Percentiles rank a stretch among this genome's conserved stretches.
Conservation (phyloP, 129 eudicot species). For the Artemisia annua region DNA sequence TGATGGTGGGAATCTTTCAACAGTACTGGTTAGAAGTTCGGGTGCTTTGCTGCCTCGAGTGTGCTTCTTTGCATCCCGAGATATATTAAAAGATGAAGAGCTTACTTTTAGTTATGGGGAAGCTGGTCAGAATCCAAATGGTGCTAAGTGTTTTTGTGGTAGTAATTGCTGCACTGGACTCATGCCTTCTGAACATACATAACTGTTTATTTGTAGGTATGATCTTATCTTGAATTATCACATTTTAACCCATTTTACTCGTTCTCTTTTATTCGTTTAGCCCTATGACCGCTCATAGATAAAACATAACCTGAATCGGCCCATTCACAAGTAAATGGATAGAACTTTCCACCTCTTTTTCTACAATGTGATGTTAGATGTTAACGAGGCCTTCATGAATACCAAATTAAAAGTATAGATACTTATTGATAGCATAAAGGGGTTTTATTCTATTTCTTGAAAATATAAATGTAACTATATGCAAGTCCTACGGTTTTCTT, state of each 20-base stretch:
- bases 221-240: background rate
- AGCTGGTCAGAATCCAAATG: conserved; percentile 40
- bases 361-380: background rate
- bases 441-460: background rate
- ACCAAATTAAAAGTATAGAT: background rate
- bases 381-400: background rate
- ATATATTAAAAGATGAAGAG: conserved; percentile 67
- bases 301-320: too few relatives aligned
- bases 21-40: conserved; percentile 60
- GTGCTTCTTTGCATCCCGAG: conserved; percentile 76
- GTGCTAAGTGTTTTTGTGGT: conserved; percentile 72
- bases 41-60: conserved; percentile 85
- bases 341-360: too few relatives aligned
- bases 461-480: conserved; percentile 9
- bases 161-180: conserved; percentile 65
- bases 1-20: conserved; percentile 85
- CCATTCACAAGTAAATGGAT: background rate
- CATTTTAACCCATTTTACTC: too few relatives aligned
- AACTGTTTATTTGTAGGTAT: conserved; percentile 26
- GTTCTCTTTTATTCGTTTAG: too few relatives aligned
- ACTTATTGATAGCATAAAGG: background rate
- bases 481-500: background rate
- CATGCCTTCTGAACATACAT: conserved; percentile 85
- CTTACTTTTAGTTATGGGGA: conserved; percentile 93
- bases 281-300: too few relatives aligned